Evolutionary conservation across 2,329 filamentous ascomycete genomes (phyloP).

Genomic region (Hymenoscyphus scutula): DNA sequence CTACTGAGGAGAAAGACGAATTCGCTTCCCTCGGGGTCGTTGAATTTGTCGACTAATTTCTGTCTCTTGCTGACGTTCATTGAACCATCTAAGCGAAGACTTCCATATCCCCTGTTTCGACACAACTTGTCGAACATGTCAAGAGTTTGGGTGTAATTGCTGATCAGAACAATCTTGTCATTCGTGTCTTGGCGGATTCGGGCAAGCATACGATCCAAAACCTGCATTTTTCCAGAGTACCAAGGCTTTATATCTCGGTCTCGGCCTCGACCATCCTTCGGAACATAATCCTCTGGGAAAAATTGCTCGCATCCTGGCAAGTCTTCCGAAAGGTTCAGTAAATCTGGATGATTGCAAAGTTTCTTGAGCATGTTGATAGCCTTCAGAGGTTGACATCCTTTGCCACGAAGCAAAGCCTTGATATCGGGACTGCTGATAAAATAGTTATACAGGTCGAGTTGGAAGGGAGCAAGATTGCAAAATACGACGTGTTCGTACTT

Average conservation of each 20-base stretch:
- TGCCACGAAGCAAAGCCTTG: constrained; percentile 84
- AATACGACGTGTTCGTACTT: constrained; percentile 99
- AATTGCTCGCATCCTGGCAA: constrained; percentile 80
- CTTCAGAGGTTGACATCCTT: constrained; percentile 93
- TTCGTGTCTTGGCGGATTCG: constrained; percentile 94
- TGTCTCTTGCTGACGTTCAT: constrained; percentile 98
- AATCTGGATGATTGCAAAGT: constrained; percentile 94
- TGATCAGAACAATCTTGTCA: constrained; percentile 98
- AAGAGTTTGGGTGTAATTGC: constrained; percentile 95
- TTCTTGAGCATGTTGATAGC: constrained; percentile 97
- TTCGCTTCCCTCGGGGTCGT: constrained; percentile 83
- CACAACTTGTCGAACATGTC: constrained; percentile 93
- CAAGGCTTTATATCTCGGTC: constrained; percentile 91
- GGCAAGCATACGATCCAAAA: constrained; percentile 96
- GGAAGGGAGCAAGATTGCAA: constrained; percentile 90
- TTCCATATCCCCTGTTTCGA: constrained; percentile 79
- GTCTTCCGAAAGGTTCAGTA: constrained; percentile 79
- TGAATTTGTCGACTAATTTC: constrained; percentile 97
- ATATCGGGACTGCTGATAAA: constrained; percentile 97
- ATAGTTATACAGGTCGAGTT: constrained; percentile 90
- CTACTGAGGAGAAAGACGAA: constrained; percentile 96
- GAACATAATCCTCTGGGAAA: constrained; percentile 84
- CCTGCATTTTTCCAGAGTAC: constrained; percentile 98
- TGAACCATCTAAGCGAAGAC: constrained; percentile 85
- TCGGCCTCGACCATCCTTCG: constrained; percentile 80